Percentiles rank a stretch among this genome's conserved stretches.
Evolutionary conservation across 106 monocot genomes (phyloP).

Genomic region (Vanilla planifolia): DNA sequence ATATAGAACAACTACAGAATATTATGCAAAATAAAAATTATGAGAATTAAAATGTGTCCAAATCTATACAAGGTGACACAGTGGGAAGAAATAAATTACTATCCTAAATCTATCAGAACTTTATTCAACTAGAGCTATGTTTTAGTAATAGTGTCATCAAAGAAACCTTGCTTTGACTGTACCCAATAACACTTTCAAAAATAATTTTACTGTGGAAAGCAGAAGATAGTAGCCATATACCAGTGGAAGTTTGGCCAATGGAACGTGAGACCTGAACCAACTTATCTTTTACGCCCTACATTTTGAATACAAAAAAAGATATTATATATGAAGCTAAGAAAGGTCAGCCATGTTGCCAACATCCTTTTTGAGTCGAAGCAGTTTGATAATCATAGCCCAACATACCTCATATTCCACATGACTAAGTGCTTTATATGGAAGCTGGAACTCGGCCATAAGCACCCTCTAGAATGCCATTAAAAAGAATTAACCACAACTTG

Average conservation of each 20-base stretch:
- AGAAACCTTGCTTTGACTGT: too few species aligned
- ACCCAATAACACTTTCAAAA: not conserved
- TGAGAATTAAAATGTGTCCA: too few species aligned
- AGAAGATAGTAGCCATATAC: constrained; percentile 20
- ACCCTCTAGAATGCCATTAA: too few species aligned
- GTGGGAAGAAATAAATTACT: too few species aligned
- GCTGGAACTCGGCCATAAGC: constrained; percentile 71
- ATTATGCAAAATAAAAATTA: too few species aligned
- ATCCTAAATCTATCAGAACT: too few species aligned
- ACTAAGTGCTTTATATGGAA: constrained; percentile 70
- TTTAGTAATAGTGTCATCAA: too few species aligned
- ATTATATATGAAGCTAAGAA: not conserved
- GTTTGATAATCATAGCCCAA: not conserved
- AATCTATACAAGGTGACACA: too few species aligned
- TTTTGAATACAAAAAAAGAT: constrained; percentile 7
- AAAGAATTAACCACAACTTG: too few species aligned
- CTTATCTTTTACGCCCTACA: constrained; percentile 71
- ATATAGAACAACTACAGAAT: too few species aligned
- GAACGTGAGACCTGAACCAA: constrained; percentile 75
- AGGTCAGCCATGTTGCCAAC: not conserved
- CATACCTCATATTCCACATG: constrained; percentile 83
- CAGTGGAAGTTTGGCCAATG: constrained; percentile 44
- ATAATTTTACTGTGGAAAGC: not conserved
- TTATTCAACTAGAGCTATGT: too few species aligned
- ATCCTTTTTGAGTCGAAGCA: not conserved